A percentile compares a stretch with the other conserved stretches of the same genome.
These are phyloP conservation scores for Vitis hybrid DNA, from an alignment of 177 flowering plant species.

Conservation along the genomic window DNA sequence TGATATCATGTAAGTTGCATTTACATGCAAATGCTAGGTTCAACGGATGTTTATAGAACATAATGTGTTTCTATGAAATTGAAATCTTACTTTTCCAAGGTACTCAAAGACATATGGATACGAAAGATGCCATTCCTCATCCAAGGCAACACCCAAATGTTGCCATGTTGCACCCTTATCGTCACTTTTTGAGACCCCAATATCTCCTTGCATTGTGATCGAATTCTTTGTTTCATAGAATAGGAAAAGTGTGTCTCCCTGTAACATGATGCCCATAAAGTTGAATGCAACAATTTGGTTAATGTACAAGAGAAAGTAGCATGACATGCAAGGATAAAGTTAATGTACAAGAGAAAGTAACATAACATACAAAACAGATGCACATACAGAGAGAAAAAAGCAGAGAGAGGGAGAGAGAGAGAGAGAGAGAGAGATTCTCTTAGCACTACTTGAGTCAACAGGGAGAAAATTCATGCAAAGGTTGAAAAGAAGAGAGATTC, in stretches of 20 bases:
- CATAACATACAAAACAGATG: too few relatives aligned
- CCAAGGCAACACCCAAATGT: conserved; percentile 81
- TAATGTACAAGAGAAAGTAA: not conserved
- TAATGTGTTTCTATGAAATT: not conserved
- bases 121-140: conserved; percentile 98
- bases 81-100: conserved; percentile 57
- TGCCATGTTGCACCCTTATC: conserved; percentile 94
- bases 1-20: too few relatives aligned
- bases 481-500: too few relatives aligned
- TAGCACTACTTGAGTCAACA: too few relatives aligned
- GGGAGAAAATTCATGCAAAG: too few relatives aligned
- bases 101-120: conserved; percentile 78
- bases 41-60: too few relatives aligned
- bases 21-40: too few relatives aligned
- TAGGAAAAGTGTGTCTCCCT: conserved; percentile 74
- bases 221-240: conserved; percentile 91
- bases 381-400: too few relatives aligned
- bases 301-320: not conserved
- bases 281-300: not conserved
- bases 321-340: not conserved
- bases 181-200: conserved; percentile 79
- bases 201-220: conserved; percentile 86
- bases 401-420: too few relatives aligned
- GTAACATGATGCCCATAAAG: conserved; percentile 16
- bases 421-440: too few relatives aligned